Evolutionary conservation across 345 rosid genomes (phyloP).

Genomic region (Pistacia integerrima): DNA sequence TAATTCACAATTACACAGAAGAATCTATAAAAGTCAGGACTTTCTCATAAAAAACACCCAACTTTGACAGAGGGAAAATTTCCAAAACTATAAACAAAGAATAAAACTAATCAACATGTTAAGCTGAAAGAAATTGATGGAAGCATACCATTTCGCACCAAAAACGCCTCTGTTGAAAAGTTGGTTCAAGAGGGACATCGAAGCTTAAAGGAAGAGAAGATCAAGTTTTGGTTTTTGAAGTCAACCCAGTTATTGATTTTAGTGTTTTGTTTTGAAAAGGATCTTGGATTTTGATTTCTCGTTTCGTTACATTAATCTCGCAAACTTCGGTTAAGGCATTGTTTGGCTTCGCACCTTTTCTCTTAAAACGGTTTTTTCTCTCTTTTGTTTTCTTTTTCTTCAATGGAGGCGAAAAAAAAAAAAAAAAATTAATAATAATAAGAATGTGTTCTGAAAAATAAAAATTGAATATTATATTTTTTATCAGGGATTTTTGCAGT

Average conservation of each 20-base stretch:
- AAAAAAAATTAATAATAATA: too few species aligned
- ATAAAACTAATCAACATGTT: not conserved
- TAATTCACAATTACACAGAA: not conserved
- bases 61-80: not conserved
- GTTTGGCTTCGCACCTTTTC: not conserved
- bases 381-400: too few species aligned
- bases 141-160: slow-evolving; percentile 70
- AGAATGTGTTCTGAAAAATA: too few species aligned
- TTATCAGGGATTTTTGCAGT: too few species aligned
- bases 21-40: not conserved
- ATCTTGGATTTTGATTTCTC: not conserved
- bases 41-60: not conserved
- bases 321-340: not conserved
- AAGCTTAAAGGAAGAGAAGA: not conserved
- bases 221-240: not conserved
- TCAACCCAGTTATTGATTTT: not conserved
- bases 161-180: slow-evolving; percentile 93
- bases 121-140: not conserved
- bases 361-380: not conserved
- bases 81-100: not conserved
- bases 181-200: slow-evolving; percentile 88
- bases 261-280: not conserved
- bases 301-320: not conserved
- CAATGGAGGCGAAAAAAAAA: too few species aligned
- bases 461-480: too few species aligned